Conservation (phyloP, 768 basidiomycete genomes). For the Lactarius sp. region DNA sequence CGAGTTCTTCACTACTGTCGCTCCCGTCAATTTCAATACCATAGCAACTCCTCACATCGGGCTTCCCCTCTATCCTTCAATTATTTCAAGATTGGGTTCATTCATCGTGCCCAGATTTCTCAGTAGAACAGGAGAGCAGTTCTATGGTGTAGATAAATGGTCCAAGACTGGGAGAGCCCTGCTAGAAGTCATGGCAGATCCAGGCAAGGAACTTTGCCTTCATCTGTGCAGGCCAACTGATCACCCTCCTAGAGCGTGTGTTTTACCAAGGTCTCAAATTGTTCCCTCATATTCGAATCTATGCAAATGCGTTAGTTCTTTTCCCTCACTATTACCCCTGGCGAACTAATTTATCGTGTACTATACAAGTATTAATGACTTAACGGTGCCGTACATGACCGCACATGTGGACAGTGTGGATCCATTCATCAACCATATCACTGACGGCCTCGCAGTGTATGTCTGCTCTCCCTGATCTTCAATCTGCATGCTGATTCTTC, state of each 20-base stretch:
- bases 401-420: conserved; percentile 67
- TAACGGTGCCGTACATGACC: conserved; percentile 79
- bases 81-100: conserved; percentile 49
- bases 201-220: conserved; percentile 38
- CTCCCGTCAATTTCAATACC: conserved; percentile 77
- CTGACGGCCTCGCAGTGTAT: conserved; percentile 60
- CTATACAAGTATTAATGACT: conserved; percentile 58
- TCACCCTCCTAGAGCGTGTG: conserved; percentile 46
- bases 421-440: conserved; percentile 52
- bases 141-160: conserved; percentile 60
- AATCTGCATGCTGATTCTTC: not conserved
- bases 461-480: conserved; percentile 25
- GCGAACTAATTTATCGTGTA: not conserved
- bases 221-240: not conserved
- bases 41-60: conserved; percentile 83
- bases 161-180: conserved; percentile 59
- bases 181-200: conserved; percentile 76
- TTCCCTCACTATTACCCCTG: not conserved
- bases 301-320: conserved; percentile 67
- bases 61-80: conserved; percentile 55
- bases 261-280: conserved; percentile 68
- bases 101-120: conserved; percentile 63
- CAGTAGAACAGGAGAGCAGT: conserved; percentile 69
- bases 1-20: conserved; percentile 64
- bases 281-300: conserved; percentile 69